Evolutionary conservation across 768 basidiomycete genomes (phyloP).

Genomic region (Pisolithus tinctorius): DNA sequence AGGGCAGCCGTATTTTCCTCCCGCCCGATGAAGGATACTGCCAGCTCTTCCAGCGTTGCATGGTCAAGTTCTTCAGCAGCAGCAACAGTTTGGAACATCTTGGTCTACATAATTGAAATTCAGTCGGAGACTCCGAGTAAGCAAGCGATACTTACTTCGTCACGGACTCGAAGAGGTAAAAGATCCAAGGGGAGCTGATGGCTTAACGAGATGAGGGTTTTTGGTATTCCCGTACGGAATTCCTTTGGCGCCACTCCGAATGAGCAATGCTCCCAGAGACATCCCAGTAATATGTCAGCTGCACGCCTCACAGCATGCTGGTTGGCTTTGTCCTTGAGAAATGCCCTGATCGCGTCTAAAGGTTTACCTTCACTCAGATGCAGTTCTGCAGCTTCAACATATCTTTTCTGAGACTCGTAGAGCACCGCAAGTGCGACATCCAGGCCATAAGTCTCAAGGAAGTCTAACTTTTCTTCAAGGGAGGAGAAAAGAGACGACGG

Average conservation of each 20-base stretch:
- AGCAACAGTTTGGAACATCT: constrained; percentile 32
- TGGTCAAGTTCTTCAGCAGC: constrained; percentile 19
- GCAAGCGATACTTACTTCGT: constrained; percentile 8
- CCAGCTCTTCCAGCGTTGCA: constrained; percentile 26
- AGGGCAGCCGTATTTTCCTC: constrained; percentile 29
- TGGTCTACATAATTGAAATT: constrained; percentile 7
- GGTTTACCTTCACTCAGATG: constrained; percentile 42
- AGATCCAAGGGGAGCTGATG: constrained; percentile 5
- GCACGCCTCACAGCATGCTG: constrained; percentile 28
- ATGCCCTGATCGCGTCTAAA: constrained; percentile 39
- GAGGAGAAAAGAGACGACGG: constrained; percentile 43
- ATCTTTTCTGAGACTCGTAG: constrained; percentile 35
- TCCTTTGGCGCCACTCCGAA: constrained; percentile 24
- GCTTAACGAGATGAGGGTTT: constrained; percentile 12
- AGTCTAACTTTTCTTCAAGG: constrained; percentile 48
- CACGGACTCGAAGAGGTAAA: constrained; percentile 1
- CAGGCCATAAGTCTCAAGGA: constrained; percentile 47
- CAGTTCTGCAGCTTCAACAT: constrained; percentile 45
- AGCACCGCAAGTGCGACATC: constrained; percentile 42
- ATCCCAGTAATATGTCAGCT: constrained; percentile 32
- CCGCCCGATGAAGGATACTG: constrained; percentile 20
- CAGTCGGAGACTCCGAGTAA: not conserved
- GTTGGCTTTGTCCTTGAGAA: constrained; percentile 31
- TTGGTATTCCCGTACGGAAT: constrained; percentile 4
- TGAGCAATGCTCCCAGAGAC: constrained; percentile 41